Evolutionary conservation across 306 rosid genomes (phyloP).

Genomic region (Cucumis melo): DNA sequence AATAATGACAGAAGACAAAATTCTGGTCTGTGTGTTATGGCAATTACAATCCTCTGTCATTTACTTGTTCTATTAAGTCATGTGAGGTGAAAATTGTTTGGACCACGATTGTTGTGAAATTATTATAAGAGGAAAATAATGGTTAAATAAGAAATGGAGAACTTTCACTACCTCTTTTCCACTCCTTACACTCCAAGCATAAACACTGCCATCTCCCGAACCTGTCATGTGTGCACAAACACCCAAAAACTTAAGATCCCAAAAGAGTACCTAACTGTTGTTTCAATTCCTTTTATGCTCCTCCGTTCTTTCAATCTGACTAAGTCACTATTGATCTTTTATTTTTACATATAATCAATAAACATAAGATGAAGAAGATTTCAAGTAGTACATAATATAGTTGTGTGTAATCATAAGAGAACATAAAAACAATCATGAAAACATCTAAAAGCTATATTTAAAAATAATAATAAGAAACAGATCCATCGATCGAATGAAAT

Average conservation of each 20-base stretch:
- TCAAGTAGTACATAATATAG: neutral
- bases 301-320: neutral
- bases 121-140: neutral
- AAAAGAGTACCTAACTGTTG: neutral
- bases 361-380: neutral
- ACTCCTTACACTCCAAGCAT: slow-evolving; percentile 73
- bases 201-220: slow-evolving; percentile 84
- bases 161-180: slow-evolving; percentile 64
- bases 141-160: neutral
- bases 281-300: neutral
- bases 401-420: neutral
- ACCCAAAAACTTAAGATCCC: neutral
- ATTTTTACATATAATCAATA: neutral
- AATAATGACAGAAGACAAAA: neutral
- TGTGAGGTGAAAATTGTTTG: neutral
- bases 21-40: neutral
- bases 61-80: neutral
- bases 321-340: neutral
- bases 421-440: neutral
- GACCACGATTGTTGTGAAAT: neutral
- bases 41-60: neutral
- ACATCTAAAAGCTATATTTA: neutral
- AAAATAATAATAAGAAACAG: no score
- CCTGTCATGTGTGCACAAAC: slow-evolving; percentile 33
- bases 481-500: no score